These are phyloP conservation scores for Sambucus nigra DNA, from an alignment of 129 eudicot genomes.

Conservation along the genomic window DNA sequence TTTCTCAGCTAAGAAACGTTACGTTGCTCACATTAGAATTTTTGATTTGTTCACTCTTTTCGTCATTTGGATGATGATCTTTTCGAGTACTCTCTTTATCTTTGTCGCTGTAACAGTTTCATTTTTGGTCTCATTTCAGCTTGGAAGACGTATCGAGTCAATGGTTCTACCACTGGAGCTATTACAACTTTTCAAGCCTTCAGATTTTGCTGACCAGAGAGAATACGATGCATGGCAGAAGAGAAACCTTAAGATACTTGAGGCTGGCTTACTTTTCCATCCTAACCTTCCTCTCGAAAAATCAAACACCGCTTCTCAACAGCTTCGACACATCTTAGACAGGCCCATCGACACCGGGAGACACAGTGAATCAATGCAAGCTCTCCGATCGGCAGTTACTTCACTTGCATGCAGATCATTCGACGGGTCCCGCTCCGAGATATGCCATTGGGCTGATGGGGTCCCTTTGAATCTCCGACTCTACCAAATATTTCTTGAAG, in stretches of 20 bases:
- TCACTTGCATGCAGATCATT: slow-evolving; percentile 63
- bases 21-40: not conserved
- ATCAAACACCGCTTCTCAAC: slow-evolving; percentile 41
- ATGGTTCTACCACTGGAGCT: slow-evolving; percentile 72
- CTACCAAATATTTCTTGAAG: slow-evolving; percentile 64
- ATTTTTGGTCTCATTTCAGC: slow-evolving; percentile 31
- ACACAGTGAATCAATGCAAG: slow-evolving; percentile 52
- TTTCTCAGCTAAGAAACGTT: not conserved
- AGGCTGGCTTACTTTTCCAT: slow-evolving; percentile 72
- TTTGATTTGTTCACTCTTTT: not conserved
- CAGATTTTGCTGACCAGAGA: slow-evolving; percentile 53
- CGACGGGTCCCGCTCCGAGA: slow-evolving; percentile 44
- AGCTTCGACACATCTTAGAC: slow-evolving; percentile 37
- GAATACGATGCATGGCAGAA: slow-evolving; percentile 70
- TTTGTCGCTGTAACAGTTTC: not conserved
- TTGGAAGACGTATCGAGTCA: slow-evolving; percentile 69
- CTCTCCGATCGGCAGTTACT: slow-evolving; percentile 33
- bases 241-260: slow-evolving; percentile 63
- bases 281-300: slow-evolving; percentile 51
- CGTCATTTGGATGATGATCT: not conserved
- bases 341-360: slow-evolving; percentile 60
- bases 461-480: slow-evolving; percentile 63
- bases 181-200: slow-evolving; percentile 49
- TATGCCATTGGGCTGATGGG: slow-evolving; percentile 95
- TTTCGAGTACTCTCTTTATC: not conserved